Percentiles rank a stretch among this genome's conserved stretches.
phyloP scores from a whole-genome alignment of 768 basidiomycete genomes.

The Tricholoma bakamatsutake region DNA sequence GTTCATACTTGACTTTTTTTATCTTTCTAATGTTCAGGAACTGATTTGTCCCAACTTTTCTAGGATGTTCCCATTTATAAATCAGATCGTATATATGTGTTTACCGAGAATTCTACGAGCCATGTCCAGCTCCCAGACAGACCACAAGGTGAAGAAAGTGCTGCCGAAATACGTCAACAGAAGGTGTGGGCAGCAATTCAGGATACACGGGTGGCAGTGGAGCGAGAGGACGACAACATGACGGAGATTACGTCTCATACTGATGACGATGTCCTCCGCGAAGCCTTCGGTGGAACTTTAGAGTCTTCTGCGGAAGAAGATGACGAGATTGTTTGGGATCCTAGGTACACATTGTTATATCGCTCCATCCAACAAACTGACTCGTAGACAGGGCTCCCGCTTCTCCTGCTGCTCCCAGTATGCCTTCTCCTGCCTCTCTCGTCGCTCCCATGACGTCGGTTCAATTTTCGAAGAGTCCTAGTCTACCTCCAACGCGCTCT shows the following conservation, averaged over 20 bases:
- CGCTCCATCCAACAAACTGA: neutral
- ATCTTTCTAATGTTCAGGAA: neutral
- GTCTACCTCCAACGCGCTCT: slow-evolving; percentile 24
- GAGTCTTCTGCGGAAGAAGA: slow-evolving; percentile 50
- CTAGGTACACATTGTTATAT: slow-evolving; percentile 36
- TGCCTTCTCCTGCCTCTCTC: slow-evolving; percentile 27
- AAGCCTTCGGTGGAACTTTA: slow-evolving; percentile 50
- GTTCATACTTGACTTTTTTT: slow-evolving; percentile 30
- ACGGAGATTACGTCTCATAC: slow-evolving; percentile 67
- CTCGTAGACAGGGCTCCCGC: slow-evolving; percentile 17
- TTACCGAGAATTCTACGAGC: neutral
- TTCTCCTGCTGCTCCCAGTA: slow-evolving; percentile 22
- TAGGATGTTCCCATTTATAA: slow-evolving; percentile 36
- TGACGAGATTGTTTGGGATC: slow-evolving; percentile 77
- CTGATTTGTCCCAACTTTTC: neutral
- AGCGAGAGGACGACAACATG: slow-evolving; percentile 51
- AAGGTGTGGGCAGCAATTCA: slow-evolving; percentile 20
- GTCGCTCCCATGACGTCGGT: slow-evolving; percentile 30
- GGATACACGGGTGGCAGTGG: slow-evolving; percentile 16
- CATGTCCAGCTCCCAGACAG: slow-evolving; percentile 10
- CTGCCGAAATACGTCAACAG: slow-evolving; percentile 13
- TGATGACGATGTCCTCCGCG: slow-evolving; percentile 77
- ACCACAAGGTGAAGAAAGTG: slow-evolving; percentile 1
- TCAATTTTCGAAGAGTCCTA: slow-evolving; percentile 27
- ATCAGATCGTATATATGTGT: neutral